Percentiles rank a stretch among this genome's conserved stretches.
These are phyloP conservation scores for Liriodendron chinense DNA, from an alignment of 164 flowering plant genomes.

Conservation along the genomic window DNA sequence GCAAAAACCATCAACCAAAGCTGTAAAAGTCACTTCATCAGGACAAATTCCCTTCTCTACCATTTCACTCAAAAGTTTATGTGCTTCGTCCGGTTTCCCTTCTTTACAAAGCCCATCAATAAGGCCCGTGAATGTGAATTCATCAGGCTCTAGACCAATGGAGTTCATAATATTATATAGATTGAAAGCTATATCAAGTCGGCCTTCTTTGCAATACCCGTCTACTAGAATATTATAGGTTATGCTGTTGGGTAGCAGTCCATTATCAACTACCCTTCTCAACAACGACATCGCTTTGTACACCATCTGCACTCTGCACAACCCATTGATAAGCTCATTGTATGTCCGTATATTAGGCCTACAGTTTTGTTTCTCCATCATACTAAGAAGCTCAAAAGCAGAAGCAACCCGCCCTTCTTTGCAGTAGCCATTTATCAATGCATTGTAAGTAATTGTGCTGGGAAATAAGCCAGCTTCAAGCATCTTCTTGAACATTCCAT, in stretches of 20 bases:
- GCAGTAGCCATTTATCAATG: constrained; percentile 32
- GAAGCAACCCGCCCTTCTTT: constrained; percentile 12
- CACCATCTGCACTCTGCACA: constrained; percentile 24
- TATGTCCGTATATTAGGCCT: constrained; percentile 30
- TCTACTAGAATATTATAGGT: constrained; percentile 30
- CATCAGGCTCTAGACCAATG: constrained; percentile 24
- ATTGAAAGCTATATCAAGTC: constrained; percentile 24
- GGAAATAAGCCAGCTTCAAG: constrained; percentile 30
- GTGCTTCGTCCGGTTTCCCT: constrained; percentile 9
- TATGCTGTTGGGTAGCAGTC: constrained; percentile 21
- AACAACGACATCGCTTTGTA: constrained; percentile 24
- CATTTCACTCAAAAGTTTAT: constrained; percentile 11
- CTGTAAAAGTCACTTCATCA: constrained; percentile 17
- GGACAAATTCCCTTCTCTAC: constrained; percentile 8
- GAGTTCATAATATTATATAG: constrained; percentile 21
- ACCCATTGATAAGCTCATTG: constrained; percentile 36
- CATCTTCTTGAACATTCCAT: constrained; percentile 28
- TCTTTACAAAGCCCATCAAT: constrained; percentile 19
- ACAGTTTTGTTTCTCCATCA: constrained; percentile 27
- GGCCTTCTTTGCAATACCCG: constrained; percentile 30
- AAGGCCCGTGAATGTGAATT: constrained; percentile 16
- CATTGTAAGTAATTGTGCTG: constrained; percentile 25
- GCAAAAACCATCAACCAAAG: constrained; percentile 25
- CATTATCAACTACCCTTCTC: constrained; percentile 18
- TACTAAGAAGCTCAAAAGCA: constrained; percentile 30